A percentile compares a stretch with the other conserved stretches of the same genome.
phyloP scores from a whole-genome alignment of 441 rosid genomes.

The Bruguiera hainesii region DNA sequence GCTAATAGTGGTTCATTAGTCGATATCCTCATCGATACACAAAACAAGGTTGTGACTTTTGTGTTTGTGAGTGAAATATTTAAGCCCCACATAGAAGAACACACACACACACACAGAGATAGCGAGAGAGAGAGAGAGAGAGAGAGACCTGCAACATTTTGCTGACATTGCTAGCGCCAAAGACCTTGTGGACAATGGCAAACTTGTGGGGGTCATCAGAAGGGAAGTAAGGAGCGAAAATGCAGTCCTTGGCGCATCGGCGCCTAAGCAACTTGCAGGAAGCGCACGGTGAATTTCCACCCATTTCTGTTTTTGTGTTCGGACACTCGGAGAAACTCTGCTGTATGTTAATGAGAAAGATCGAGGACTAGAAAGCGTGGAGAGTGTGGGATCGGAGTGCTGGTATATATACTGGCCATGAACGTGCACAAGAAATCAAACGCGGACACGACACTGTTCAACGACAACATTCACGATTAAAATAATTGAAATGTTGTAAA shows the following conservation, averaged over 20 bases:
- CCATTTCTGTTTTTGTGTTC: conserved; percentile 20
- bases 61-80: background rate
- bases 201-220: conserved; percentile 88
- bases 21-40: background rate
- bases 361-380: background rate
- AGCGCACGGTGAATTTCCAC: conserved; percentile 79
- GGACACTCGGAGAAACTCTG: background rate
- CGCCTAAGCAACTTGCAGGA: conserved; percentile 84
- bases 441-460: conserved; percentile 10
- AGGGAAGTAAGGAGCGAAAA: conserved; percentile 93
- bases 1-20: conserved; percentile 40
- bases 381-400: conserved; percentile 18
- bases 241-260: conserved; percentile 84
- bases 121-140: background rate
- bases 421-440: conserved; percentile 19
- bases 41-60: too few relatives aligned
- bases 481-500: background rate
- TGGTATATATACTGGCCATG: conserved; percentile 33
- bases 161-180: conserved; percentile 93
- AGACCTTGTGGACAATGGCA: conserved; percentile 89
- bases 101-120: background rate
- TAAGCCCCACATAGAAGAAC: background rate
- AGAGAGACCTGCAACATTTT: conserved; percentile 83
- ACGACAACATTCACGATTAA: conserved; percentile 14
- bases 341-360: background rate